These are phyloP conservation scores for Penicillium egyptiacum DNA, from an alignment of 495 filamentous ascomycete species.

Conservation along the genomic window DNA sequence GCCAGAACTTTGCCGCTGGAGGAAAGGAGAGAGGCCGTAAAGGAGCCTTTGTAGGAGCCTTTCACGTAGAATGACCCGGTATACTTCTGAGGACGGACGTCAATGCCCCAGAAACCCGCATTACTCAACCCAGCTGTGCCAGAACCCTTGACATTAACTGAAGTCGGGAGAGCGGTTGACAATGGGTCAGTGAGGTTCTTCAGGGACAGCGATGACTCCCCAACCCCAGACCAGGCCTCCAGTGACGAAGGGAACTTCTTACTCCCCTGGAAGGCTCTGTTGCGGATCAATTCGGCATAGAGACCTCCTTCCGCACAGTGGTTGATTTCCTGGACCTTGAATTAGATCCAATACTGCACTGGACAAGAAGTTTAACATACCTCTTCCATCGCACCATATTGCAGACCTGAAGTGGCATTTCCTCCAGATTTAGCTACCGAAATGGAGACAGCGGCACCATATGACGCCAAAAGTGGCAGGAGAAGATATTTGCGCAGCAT, in stretches of 20 bases:
- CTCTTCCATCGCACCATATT: constrained; percentile 63
- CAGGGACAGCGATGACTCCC: constrained; percentile 51
- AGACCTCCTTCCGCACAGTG: constrained; percentile 75
- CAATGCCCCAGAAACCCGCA: constrained; percentile 63
- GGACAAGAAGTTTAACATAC: constrained; percentile 19
- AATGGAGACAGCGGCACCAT: constrained; percentile 31
- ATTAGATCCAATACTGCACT: constrained; percentile 4
- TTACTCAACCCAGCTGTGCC: constrained; percentile 56
- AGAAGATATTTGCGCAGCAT: constrained; percentile 30
- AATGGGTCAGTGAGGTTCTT: constrained; percentile 55
- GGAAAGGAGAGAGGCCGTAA: constrained; percentile 34
- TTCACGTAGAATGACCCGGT: constrained; percentile 58
- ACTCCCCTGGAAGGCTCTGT: constrained; percentile 67
- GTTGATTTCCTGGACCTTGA: constrained; percentile 59
- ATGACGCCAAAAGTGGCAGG: constrained; percentile 31
- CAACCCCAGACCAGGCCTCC: constrained; percentile 55
- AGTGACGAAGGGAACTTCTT: constrained; percentile 45
- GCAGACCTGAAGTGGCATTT: constrained; percentile 50
- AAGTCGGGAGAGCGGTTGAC: constrained; percentile 60
- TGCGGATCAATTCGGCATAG: constrained; percentile 71
- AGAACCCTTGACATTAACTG: constrained; percentile 54
- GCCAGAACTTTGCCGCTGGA: constrained; percentile 34
- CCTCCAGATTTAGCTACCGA: constrained; percentile 50
- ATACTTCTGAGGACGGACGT: constrained; percentile 54
- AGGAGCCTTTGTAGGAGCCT: constrained; percentile 36